These are phyloP conservation scores for Zygoascus tannicola DNA, from an alignment of 805 yeast genomes.

Conservation along the genomic window DNA sequence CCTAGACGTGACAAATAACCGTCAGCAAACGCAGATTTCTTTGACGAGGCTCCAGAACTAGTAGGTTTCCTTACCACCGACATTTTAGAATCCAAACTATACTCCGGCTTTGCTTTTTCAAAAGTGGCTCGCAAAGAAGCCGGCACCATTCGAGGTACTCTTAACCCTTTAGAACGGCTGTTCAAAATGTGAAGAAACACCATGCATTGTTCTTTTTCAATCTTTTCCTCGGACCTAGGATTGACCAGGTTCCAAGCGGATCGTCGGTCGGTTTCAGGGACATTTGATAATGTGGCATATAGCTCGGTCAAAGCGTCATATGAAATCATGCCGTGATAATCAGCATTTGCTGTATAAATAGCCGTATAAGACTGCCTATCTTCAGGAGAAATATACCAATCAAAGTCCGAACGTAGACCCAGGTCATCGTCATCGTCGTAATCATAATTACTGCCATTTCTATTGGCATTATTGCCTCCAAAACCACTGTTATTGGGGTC, in stretches of 20 bases:
- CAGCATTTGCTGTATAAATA: conserved; percentile 65
- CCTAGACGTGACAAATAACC: conserved; percentile 55
- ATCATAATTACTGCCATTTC: conserved; percentile 14
- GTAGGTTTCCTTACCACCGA: conserved; percentile 30
- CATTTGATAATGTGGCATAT: conserved; percentile 56
- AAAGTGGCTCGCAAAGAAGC: conserved; percentile 85
- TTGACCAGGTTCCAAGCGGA: conserved; percentile 94
- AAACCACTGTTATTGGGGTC: conserved; percentile 2
- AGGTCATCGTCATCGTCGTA: conserved; percentile 54
- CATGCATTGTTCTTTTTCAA: conserved; percentile 86
- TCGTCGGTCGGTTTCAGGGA: conserved; percentile 76
- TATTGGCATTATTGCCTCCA: background rate
- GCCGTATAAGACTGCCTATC: conserved; percentile 73
- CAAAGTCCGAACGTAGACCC: conserved; percentile 58
- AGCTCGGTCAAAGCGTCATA: conserved; percentile 63
- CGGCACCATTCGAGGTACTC: conserved; percentile 93
- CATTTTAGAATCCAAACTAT: conserved; percentile 40
- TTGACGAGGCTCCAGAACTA: conserved; percentile 11
- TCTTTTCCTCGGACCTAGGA: conserved; percentile 77
- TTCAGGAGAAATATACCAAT: conserved; percentile 93
- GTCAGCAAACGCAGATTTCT: conserved; percentile 26
- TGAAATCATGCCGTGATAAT: conserved; percentile 68
- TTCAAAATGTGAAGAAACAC: conserved; percentile 86
- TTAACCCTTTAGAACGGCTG: conserved; percentile 75
- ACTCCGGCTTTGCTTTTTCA: conserved; percentile 73